Conservation (phyloP, 2,329 filamentous ascomycete species). For the Calonectria pseudoreteaudii region DNA sequence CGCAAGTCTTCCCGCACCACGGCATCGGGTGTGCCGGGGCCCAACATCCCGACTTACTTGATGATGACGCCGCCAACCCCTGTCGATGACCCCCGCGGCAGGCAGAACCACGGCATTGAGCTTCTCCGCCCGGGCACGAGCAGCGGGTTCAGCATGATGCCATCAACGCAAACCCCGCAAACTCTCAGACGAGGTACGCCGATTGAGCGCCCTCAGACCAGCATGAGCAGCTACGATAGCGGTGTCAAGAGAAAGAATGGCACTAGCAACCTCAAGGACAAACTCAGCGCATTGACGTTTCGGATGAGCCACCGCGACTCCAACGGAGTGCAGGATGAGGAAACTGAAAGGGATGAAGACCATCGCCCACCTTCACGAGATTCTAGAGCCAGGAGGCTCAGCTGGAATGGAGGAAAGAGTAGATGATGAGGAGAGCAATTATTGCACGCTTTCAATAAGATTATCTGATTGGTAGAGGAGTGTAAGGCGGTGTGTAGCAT, state of each 20-base stretch:
- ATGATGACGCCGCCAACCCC: constrained; percentile 63
- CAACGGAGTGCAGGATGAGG: constrained; percentile 34
- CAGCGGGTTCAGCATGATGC: constrained; percentile 40
- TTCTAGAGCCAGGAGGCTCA: constrained; percentile 17
- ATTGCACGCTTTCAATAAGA: background rate
- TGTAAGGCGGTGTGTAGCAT: background rate
- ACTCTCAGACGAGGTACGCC: constrained; percentile 38
- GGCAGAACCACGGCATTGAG: constrained; percentile 44
- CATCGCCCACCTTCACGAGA: constrained; percentile 24
- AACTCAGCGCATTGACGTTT: constrained; percentile 50
- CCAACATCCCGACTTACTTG: constrained; percentile 53
- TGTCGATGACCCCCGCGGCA: constrained; percentile 41
- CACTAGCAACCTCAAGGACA: constrained; percentile 49
- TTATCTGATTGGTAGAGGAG: background rate
- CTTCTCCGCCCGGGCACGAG: constrained; percentile 49
- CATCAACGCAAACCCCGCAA: constrained; percentile 30
- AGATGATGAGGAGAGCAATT: background rate
- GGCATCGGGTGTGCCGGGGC: constrained; percentile 40
- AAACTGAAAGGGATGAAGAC: constrained; percentile 36
- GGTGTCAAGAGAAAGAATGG: constrained; percentile 45
- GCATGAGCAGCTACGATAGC: constrained; percentile 44
- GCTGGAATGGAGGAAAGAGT: constrained; percentile 17
- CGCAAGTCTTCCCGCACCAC: constrained; percentile 55
- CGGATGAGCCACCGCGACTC: constrained; percentile 41
- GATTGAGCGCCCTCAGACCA: constrained; percentile 47